Base-by-base conservation (phyloP, 306 rosid species). In the Begonia masoniana region DNA sequence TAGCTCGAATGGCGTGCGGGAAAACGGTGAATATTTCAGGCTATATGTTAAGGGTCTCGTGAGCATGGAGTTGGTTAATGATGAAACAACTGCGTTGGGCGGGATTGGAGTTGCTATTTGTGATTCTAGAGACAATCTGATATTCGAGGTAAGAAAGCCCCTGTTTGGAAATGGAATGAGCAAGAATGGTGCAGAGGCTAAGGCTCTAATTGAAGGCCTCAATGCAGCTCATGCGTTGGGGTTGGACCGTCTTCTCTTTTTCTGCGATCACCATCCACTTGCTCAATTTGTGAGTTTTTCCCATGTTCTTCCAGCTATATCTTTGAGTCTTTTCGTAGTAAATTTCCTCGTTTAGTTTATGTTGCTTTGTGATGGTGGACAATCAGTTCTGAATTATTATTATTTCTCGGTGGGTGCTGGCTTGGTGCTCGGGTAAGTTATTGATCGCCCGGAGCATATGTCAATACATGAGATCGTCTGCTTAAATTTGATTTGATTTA, bases 21-120 rank as follows among this genome's bases (percentile, higher is more conserved):
- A 21, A 49, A 68, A 23, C 35, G 13, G 13, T 2, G 77, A 68
- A 60, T 48, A 55, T 47, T 63, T 71, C 58, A 71, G 66, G 26
- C 3, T 77, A 50, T 74, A 77, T 19, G 71, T 50, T 41, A 81
- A 68, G 68, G 87, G 78, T 13, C 55, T 81, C 69, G 69, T 81
- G 10, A 77, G 78, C 43, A 71, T 74, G 52, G 81, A 80, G 66
- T 24, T 53, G 62, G 54, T 76, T 62, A 66, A 68, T 51, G 83
- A 63, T 54, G 83, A 63, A 51, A 51, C 51, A 70, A 57, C 23
- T 52, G 74, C 66, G 6, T 61, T 48, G 53, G 80, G 71, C 4
- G 67, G 72, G 4, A 26, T 55, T 26, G 76, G 83, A 50, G 49
- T 80, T 41, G 83, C 78, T 14, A 61, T 80, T 47, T 74, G 78